Evolutionary conservation across 108 stramenopile genomes (phyloP), one percentile per base, ranked within the genome.

Genomic region (Nitzschia sp.): DNA sequence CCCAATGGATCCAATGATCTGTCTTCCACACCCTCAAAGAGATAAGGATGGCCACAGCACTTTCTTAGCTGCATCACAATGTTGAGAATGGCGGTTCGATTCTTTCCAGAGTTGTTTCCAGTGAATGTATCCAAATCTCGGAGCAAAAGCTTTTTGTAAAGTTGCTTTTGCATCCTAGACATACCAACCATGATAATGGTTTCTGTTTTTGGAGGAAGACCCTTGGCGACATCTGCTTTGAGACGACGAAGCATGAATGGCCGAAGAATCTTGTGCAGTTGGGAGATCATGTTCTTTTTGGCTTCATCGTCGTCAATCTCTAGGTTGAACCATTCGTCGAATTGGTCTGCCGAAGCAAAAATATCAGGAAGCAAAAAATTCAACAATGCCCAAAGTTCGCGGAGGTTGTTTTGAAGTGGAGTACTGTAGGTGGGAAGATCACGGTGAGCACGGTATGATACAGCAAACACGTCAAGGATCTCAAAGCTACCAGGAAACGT

Each of bases 31-130:
- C 95, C 95, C 21, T 94, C 91, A 63, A 99, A 99, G 8, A 99
- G 83, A 80, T 99, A 99, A 0, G 99, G 99, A 72, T 99, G 99
- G 63, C 94, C 95, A 37, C 79, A 97, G 79, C 95, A 96, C 80
- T 99, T 99, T 21, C 99, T 91, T 26, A 99, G 83, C 82, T 99
- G 99, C 98, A 99, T 99, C 53, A 98, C 93, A 72, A 99, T 91
- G 56, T 97, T 93, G 51, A 92, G 72, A 60, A 97, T 73, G 2
- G 90, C 88, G n/a, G 93, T 92, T 29, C 86, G 80, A 53, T 84
- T 86, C 53, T 87, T 78, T 22, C 83, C 76, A n/a, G 85, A 70
- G 26, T 74, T 76, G 10, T 85, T 88, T 8, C 86, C 87, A 43
- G 87, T 90, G 61, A 92, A 75, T 8, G 83, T 80, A 62, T 93